phyloP scores from a whole-genome alignment of 768 basidiomycete genomes.

The Strobilomyces confusus region DNA sequence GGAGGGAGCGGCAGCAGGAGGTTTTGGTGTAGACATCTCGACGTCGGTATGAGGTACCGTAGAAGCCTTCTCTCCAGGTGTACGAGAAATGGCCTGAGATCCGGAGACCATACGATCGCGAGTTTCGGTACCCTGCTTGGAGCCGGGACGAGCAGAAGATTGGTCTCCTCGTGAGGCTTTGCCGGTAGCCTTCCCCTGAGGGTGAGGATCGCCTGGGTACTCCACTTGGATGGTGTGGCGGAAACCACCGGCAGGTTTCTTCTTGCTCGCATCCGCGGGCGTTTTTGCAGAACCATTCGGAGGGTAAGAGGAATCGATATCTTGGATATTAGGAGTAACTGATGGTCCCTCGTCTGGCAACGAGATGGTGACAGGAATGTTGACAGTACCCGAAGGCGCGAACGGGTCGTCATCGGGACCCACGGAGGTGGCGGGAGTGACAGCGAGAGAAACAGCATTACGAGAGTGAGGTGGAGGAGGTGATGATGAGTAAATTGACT shows the following conservation, averaged over 20 bases:
- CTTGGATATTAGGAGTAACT: slow-evolving; percentile 16
- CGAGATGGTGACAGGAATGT: slow-evolving; percentile 29
- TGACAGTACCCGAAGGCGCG: slow-evolving; percentile 37
- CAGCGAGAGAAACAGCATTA: slow-evolving; percentile 37
- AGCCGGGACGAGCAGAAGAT: slow-evolving; percentile 6
- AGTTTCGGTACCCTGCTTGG: slow-evolving; percentile 13
- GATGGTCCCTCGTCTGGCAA: slow-evolving; percentile 23
- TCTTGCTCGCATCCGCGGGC: slow-evolving; percentile 42
- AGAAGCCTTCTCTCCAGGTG: slow-evolving; percentile 17
- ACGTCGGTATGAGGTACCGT: slow-evolving; percentile 10
- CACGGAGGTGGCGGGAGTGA: slow-evolving; percentile 42
- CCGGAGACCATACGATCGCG: slow-evolving; percentile 20
- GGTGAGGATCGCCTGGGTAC: slow-evolving; percentile 58
- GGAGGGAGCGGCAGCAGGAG: slow-evolving; percentile 28
- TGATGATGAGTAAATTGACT: slow-evolving; percentile 42
- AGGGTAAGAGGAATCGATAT: slow-evolving; percentile 17
- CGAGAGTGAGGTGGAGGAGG: slow-evolving; percentile 36
- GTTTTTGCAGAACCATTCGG: slow-evolving; percentile 29
- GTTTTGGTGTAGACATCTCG: slow-evolving; percentile 20
- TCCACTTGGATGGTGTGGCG: slow-evolving; percentile 97
- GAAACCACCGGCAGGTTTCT: slow-evolving; percentile 45
- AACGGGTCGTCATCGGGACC: slow-evolving; percentile 70
- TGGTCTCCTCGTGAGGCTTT: slow-evolving; percentile 18
- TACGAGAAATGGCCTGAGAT: slow-evolving; percentile 2
- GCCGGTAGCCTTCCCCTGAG: slow-evolving; percentile 22